phyloP scores from a whole-genome alignment of 768 basidiomycete species.

The Pisolithus microcarpus region DNA sequence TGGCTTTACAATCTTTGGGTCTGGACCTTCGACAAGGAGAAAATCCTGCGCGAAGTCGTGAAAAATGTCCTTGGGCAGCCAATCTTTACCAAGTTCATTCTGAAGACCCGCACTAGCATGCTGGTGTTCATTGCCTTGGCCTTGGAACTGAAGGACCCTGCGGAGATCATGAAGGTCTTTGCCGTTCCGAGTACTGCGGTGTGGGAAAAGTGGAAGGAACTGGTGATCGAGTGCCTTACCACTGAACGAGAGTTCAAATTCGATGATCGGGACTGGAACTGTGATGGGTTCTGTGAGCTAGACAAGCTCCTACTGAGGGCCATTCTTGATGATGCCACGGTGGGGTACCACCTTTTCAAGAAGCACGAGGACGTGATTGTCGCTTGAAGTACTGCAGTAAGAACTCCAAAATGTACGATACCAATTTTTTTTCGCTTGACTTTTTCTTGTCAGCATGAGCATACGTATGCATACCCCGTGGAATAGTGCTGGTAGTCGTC shows the following conservation, averaged over 20 bases:
- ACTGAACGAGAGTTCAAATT: background rate
- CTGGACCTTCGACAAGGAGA: slow-evolving; percentile 25
- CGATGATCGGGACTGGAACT: background rate
- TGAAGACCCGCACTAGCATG: background rate
- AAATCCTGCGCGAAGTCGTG: slow-evolving; percentile 15
- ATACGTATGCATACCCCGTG: too few species aligned
- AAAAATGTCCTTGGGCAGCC: background rate
- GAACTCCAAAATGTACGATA: too few species aligned
- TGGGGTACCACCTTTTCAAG: too few species aligned
- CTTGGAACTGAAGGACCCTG: background rate
- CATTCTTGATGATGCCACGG: too few species aligned
- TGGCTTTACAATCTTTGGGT: slow-evolving; percentile 28
- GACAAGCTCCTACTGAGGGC: too few species aligned
- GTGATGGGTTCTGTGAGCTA: background rate
- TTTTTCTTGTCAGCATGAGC: too few species aligned
- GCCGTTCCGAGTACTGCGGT: background rate
- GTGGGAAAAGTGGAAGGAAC: background rate
- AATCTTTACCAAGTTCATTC: background rate
- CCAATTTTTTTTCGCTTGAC: too few species aligned
- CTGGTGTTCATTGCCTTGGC: background rate
- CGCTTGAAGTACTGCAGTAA: too few species aligned
- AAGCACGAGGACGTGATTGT: too few species aligned
- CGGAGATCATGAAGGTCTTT: background rate
- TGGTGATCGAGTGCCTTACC: background rate
- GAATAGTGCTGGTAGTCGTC: too few species aligned